Evolutionary conservation across 805 yeast species (phyloP), one percentile per base, ranked within the genome.

Genomic region (Clavispora carvajalis): DNA sequence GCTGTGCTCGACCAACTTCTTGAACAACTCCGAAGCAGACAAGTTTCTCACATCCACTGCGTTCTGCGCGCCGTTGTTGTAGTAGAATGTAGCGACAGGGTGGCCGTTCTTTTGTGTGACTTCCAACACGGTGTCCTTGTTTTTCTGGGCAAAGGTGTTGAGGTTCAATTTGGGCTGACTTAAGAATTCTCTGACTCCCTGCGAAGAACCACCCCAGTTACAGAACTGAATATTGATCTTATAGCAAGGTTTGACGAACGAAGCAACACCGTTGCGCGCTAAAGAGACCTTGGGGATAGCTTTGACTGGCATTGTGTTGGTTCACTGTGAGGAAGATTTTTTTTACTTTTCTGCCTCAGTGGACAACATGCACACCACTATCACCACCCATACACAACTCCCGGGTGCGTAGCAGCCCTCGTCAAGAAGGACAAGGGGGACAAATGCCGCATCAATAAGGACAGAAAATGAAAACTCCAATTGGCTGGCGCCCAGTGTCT

Each of bases 151-250:
- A 43, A 86, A 63, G 33, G 73, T 67, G 31, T 52, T 52, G 40
- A 93, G 65, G 12, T 31, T 34, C 9, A 43, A 29, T 5, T 17
- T 23, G 8, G 21, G 7, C 29, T 38, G 43, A 21, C 44, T 31
- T 33, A 51, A 42, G 23, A 51, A 46, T 33, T 51, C 53, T 57
- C 89, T 71, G 67, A 89, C 76, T 3, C 97, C 97, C 38, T 73
- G 72, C 1, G 98, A 90, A 2, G 95, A 84, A 17, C 97, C 98
- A 33, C 97, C 98, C 82, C 95, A 84, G 71, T 93, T 89, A 68
- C 96, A 89, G 66, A 82, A 93, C 45, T 85, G 83, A 34, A 93
- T 60, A 1, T 82, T 74, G 38, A 93, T 74, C 55, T 76, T 79
- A 52, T 76, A 79, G 67, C 98, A 89, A 29, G 90, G 88, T 18